A percentile compares a stretch with the other conserved stretches of the same genome.
These are phyloP conservation scores for Scleromitrula shiraiana DNA, from an alignment of 2,329 filamentous ascomycete species.

Conservation along the genomic window DNA sequence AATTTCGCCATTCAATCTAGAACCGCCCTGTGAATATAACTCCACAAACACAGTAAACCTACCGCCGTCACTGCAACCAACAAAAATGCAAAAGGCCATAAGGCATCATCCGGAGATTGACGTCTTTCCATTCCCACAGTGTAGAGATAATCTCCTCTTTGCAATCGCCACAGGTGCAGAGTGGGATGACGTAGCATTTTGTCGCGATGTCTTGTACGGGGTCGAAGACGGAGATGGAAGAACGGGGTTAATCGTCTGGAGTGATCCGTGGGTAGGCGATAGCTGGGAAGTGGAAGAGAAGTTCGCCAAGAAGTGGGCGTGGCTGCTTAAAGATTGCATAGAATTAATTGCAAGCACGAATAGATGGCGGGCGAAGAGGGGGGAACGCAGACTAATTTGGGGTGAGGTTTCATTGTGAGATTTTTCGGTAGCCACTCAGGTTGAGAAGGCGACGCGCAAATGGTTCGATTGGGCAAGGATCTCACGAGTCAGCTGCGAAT, in stretches of 20 bases:
- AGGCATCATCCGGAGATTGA: constrained; percentile 37
- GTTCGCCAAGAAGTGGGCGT: constrained; percentile 40
- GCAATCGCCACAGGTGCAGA: constrained; percentile 27
- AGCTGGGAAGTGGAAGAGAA: constrained; percentile 41
- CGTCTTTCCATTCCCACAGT: constrained; percentile 31
- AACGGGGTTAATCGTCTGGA: constrained; percentile 40
- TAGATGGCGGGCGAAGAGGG: constrained; percentile 28
- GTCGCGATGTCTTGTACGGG: constrained; percentile 32
- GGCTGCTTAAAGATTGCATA: constrained; percentile 32
- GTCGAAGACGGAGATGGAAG: constrained; percentile 15
- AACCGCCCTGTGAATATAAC: not conserved
- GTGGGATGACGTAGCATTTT: constrained; percentile 32
- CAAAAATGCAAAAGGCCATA: constrained; percentile 30
- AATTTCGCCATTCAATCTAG: constrained; percentile 14
- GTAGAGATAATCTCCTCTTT: constrained; percentile 35
- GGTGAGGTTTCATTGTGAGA: not conserved
- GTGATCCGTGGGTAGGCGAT: constrained; percentile 35
- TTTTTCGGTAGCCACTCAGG: not conserved
- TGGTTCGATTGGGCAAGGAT: not conserved
- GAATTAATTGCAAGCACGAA: constrained; percentile 34
- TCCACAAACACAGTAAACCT: constrained; percentile 1
- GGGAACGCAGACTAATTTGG: constrained; percentile 11
- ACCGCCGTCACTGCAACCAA: constrained; percentile 30
- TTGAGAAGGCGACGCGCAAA: not conserved
- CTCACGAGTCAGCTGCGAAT: too few relatives aligned